Conservation (phyloP, 805 yeast species). For the Hanseniaspora guilliermondii region DNA sequence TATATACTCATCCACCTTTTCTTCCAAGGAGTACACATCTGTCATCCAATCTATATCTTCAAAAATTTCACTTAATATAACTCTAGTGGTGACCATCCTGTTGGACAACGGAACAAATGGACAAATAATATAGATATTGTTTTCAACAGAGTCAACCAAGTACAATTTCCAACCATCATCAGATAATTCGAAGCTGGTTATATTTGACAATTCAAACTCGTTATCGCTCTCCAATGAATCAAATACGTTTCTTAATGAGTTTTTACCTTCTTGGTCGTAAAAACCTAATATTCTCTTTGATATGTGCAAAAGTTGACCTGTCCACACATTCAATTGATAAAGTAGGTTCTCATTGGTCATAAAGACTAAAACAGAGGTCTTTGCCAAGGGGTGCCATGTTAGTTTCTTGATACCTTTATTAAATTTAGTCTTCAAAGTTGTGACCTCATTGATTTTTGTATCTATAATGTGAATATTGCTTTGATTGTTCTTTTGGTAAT, state of each 20-base stretch:
- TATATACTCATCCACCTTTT: not conserved
- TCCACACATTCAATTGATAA: slow-evolving; percentile 22
- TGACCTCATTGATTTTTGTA: slow-evolving; percentile 16
- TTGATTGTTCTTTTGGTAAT: not conserved
- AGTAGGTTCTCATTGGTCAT: slow-evolving; percentile 17
- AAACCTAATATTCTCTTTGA: not conserved
- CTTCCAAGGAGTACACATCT: not conserved
- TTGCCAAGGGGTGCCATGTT: slow-evolving; percentile 34
- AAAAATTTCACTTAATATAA: not conserved
- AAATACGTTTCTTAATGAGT: not conserved
- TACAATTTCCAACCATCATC: slow-evolving; percentile 42
- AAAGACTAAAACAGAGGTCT: slow-evolving; percentile 2
- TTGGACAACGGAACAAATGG: slow-evolving; percentile 45
- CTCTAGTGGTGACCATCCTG: not conserved
- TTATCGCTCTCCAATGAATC: not conserved
- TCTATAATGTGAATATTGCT: slow-evolving; percentile 13
- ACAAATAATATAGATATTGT: slow-evolving; percentile 44
- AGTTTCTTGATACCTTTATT: slow-evolving; percentile 26
- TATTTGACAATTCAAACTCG: slow-evolving; percentile 13
- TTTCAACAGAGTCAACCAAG: slow-evolving; percentile 40
- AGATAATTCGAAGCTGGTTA: slow-evolving; percentile 22
- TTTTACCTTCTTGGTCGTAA: not conserved
- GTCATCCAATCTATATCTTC: not conserved
- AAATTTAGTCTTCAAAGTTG: not conserved
- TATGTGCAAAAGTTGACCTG: not conserved